These are phyloP conservation scores for Pilaira anomala DNA, from an alignment of 192 early-diverging fungal genomes.

Conservation along the genomic window DNA sequence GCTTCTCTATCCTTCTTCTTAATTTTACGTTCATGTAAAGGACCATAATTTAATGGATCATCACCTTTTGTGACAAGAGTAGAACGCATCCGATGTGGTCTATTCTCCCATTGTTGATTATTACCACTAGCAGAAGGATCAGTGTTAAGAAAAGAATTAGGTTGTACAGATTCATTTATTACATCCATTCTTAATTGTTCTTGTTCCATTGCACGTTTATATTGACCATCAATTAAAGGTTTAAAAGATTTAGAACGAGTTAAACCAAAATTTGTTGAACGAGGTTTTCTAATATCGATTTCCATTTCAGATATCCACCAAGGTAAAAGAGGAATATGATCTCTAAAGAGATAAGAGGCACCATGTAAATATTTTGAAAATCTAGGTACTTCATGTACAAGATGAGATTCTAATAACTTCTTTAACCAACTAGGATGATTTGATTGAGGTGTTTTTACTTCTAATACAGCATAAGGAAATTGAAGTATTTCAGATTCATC, in stretches of 20 bases:
- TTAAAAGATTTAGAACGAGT: slow-evolving; percentile 36
- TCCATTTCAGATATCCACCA: slow-evolving; percentile 56
- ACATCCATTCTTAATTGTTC: slow-evolving; percentile 26
- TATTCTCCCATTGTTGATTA: slow-evolving; percentile 6
- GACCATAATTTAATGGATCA: slow-evolving; percentile 15
- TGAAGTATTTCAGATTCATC: slow-evolving; percentile 25
- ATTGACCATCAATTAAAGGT: slow-evolving; percentile 34
- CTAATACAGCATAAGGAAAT: slow-evolving; percentile 38
- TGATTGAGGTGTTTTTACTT: slow-evolving; percentile 28
- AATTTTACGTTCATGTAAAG: not conserved
- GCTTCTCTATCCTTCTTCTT: slow-evolving; percentile 7
- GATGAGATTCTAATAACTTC: slow-evolving; percentile 37
- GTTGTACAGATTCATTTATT: slow-evolving; percentile 34
- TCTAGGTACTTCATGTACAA: slow-evolving; percentile 46
- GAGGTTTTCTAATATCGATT: slow-evolving; percentile 48
- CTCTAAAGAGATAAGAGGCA: slow-evolving; percentile 41
- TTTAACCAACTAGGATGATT: slow-evolving; percentile 26
- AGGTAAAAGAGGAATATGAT: slow-evolving; percentile 43
- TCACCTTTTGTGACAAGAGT: slow-evolving; percentile 4
- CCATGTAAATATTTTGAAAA: slow-evolving; percentile 51
- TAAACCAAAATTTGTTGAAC: slow-evolving; percentile 32
- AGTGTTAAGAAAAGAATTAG: not conserved
- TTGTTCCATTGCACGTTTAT: slow-evolving; percentile 26
- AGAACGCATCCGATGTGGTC: slow-evolving; percentile 15
- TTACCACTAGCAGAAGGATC: not conserved